A percentile compares a stretch with the other conserved stretches of the same genome.
phyloP scores from a whole-genome alignment of 805 yeast species.

The Nakazawaea molendinolei region DNA sequence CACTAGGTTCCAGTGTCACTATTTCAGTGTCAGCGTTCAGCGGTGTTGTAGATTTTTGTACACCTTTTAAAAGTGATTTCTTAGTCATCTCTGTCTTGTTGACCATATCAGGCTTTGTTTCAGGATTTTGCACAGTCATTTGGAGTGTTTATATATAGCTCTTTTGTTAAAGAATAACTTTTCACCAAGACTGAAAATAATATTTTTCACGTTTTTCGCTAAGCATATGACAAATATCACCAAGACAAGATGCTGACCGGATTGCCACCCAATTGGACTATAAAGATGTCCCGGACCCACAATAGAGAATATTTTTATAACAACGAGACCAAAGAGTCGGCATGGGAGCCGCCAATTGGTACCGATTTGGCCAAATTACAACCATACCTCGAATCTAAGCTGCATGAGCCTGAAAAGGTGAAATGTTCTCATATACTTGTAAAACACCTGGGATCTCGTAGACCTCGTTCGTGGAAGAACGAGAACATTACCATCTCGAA shows the following conservation, averaged over 20 bases:
- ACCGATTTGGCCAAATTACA: conserved; percentile 57
- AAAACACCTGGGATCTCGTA: conserved; percentile 76
- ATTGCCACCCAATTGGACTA: conserved; percentile 80
- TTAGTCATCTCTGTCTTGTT: too few species aligned
- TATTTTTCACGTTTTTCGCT: too few species aligned
- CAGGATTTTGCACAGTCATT: too few species aligned
- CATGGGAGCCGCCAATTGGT: conserved; percentile 90
- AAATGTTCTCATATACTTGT: conserved; percentile 77
- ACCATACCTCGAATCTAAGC: conserved; percentile 41
- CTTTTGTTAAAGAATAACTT: too few species aligned
- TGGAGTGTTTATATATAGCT: too few species aligned
- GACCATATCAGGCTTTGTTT: too few species aligned
- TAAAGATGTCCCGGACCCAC: conserved; percentile 71
- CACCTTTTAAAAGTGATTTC: too few species aligned
- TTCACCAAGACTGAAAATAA: too few species aligned
- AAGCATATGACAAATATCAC: too few species aligned
- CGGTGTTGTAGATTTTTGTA: too few species aligned
- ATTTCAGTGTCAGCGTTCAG: too few species aligned
- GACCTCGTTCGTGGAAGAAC: conserved; percentile 89
- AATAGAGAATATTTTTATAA: conserved; percentile 80
- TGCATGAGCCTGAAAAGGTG: conserved; percentile 56
- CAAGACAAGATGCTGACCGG: conserved; percentile 39
- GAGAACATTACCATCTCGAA: conserved; percentile 69
- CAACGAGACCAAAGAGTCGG: conserved; percentile 60
- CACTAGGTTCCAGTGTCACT: too few species aligned